Evolutionary conservation across 495 filamentous ascomycete species (phyloP).

Genomic region (Choiromyces venosus): DNA sequence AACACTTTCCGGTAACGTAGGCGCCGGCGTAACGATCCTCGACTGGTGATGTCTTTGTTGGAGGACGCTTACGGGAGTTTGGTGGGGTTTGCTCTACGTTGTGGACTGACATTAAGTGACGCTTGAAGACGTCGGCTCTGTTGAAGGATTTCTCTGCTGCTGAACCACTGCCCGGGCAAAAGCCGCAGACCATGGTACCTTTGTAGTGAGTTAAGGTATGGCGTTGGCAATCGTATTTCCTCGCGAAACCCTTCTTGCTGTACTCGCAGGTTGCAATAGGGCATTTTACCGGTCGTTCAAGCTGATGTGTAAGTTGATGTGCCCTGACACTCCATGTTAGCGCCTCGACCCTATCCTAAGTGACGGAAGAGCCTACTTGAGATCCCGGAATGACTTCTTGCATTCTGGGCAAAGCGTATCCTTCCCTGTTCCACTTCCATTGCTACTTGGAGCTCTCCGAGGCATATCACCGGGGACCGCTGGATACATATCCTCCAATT

Average conservation of each 20-base stretch:
- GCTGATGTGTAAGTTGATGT: slow-evolving; percentile 93
- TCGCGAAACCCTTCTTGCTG: slow-evolving; percentile 88
- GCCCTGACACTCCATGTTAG: slow-evolving; percentile 53
- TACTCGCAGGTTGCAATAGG: slow-evolving; percentile 93
- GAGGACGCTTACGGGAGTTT: slow-evolving; percentile 84
- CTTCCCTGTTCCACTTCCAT: slow-evolving; percentile 32
- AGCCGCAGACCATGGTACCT: slow-evolving; percentile 97
- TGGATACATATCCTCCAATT: slow-evolving; percentile 22
- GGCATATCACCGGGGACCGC: slow-evolving; percentile 11
- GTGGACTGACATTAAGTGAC: slow-evolving; percentile 89
- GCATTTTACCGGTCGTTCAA: slow-evolving; percentile 92
- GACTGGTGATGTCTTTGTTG: slow-evolving; percentile 44
- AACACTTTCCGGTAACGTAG: slow-evolving; percentile 81
- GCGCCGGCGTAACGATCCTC: slow-evolving; percentile 23
- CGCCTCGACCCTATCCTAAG: slow-evolving; percentile 37
- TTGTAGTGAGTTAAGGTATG: slow-evolving; percentile 98
- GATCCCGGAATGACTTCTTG: slow-evolving; percentile 40
- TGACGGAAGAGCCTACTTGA: slow-evolving; percentile 9
- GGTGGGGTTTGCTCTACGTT: slow-evolving; percentile 92
- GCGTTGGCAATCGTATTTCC: slow-evolving; percentile 99
- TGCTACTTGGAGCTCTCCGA: slow-evolving; percentile 25
- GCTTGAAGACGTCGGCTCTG: slow-evolving; percentile 96
- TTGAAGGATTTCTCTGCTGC: slow-evolving; percentile 97
- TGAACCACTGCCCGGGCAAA: slow-evolving; percentile 88
- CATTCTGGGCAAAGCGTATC: slow-evolving; percentile 40